A percentile compares a stretch with the other conserved stretches of the same genome.
phyloP scores from a whole-genome alignment of 208 protist species.

The Trypanosoma lewisi region DNA sequence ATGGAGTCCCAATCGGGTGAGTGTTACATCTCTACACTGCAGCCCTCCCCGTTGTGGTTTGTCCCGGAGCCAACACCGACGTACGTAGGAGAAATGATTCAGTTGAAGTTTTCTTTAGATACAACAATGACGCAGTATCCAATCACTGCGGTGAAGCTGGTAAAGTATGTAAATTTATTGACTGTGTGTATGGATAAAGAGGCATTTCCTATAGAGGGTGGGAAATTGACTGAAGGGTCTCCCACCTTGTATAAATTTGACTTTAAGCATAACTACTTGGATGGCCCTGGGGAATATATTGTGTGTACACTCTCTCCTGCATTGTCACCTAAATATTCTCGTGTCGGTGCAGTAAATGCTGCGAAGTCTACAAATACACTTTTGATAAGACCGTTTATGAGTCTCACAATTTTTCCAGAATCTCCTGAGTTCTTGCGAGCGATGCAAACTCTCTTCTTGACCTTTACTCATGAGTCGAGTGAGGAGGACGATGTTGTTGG shows the following conservation, averaged over 20 bases:
- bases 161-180: constrained; percentile 48
- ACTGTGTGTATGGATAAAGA: constrained; percentile 48
- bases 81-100: constrained; percentile 85
- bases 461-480: constrained; percentile 56
- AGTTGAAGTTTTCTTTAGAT: constrained; percentile 33
- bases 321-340: constrained; percentile 25
- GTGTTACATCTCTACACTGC: constrained; percentile 63
- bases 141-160: constrained; percentile 68
- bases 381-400: constrained; percentile 74
- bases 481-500: constrained; percentile 61
- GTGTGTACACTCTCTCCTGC: constrained; percentile 69
- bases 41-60: constrained; percentile 54
- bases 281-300: constrained; percentile 46
- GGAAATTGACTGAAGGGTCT: constrained; percentile 31
- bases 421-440: constrained; percentile 42
- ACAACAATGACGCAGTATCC: constrained; percentile 46
- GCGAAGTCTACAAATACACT: constrained; percentile 35
- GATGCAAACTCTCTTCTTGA: constrained; percentile 66
- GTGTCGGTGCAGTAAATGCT: constrained; percentile 17
- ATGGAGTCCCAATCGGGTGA: constrained; percentile 56
- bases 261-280: constrained; percentile 80
- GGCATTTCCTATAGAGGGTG: constrained; percentile 45
- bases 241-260: constrained; percentile 44
- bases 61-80: constrained; percentile 45
- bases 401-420: constrained; percentile 55